Evolutionary conservation across 768 basidiomycete species (phyloP), one percentile per base, ranked within the genome.

Genomic region (Boletus eberwhitei): DNA sequence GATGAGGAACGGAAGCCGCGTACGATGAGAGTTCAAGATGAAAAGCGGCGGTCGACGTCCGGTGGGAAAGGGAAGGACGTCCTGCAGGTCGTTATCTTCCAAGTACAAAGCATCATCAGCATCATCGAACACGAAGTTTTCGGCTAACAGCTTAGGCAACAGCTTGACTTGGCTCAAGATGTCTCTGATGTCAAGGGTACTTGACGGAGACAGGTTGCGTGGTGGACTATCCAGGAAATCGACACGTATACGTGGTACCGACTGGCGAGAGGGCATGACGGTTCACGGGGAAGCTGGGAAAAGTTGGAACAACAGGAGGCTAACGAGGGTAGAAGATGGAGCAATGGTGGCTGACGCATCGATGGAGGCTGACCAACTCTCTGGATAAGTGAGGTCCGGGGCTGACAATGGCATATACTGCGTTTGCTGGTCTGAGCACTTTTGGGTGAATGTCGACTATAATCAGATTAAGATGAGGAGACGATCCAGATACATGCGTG

Each of bases 1-100:
- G 38, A 64, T 48, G 43, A 52, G 57, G 52, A 71, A 64, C 36
- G 59, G 58, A 31, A 68, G 61, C 41, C 63, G 58, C 24, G 60
- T 52, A 29, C 63, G 62, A 53, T 66, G 57, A 43, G 59, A 44
- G 37, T 59, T 52, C 45, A 68, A 49, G n/a, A 61, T 21, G 50
- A 74, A 74, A 34, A 71, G 50, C 8, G 62, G 64, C 13, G 66
- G 72, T 36, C 21, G 59, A 19, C 54, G 61, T 19, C 61, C 59
- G 24, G 53, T 35, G 19, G 74, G 71, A 53, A 75, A 75, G 48
- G 72, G 58, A 39, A 71, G 70, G 39, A 68, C 46, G 17, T 64
- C 55, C 34, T 61, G 61, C 55, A 60, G 61, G 37, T 19, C 8
- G 52, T 48, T 47, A 48, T 59, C 55, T 39, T 60, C 62, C 49